phyloP scores from a whole-genome alignment of 2,329 filamentous ascomycete genomes.

The Aspergillus puulaauensis region DNA sequence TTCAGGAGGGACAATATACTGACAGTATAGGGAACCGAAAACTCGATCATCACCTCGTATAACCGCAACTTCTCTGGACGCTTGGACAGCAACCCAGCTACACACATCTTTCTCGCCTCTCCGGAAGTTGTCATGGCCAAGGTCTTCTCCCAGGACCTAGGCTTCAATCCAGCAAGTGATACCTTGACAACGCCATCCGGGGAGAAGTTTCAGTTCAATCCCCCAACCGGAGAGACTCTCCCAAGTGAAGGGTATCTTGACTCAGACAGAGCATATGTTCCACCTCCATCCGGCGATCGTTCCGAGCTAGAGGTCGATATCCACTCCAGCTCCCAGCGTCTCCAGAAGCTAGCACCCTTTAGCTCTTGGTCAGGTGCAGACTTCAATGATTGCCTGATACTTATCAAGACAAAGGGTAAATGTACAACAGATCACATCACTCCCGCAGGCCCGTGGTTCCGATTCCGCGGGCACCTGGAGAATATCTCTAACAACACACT shows the following conservation, averaged over 20 bases:
- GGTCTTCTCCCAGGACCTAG: constrained; percentile 76
- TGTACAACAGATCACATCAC: constrained; percentile 97
- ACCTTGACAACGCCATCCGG: constrained; percentile 81
- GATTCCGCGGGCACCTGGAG: constrained; percentile 98
- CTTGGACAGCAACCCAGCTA: constrained; percentile 93
- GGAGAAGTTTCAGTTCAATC: constrained; percentile 86
- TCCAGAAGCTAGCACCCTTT: constrained; percentile 89
- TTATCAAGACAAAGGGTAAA: constrained; percentile 97
- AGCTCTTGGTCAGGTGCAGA: constrained; percentile 90
- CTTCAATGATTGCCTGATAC: constrained; percentile 75
- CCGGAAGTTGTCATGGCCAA: constrained; percentile 87
- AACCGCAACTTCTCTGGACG: constrained; percentile 99
- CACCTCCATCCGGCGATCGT: constrained; percentile 86
- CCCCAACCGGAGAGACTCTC: constrained; percentile 78
- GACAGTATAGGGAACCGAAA: too few relatives aligned
- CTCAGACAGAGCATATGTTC: constrained; percentile 65
- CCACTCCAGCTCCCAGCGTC: constrained; percentile 85
- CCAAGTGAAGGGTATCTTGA: constrained; percentile 76
- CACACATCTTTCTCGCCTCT: constrained; percentile 89
- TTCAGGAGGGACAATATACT: too few relatives aligned
- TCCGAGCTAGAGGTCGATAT: constrained; percentile 73
- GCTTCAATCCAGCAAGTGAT: constrained; percentile 95
- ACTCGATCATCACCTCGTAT: constrained; percentile 98
- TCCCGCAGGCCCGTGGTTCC: constrained; percentile 95
- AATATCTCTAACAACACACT: constrained; percentile 99